These are phyloP conservation scores for Moesziomyces aphidis DNA, from an alignment of 1,284 basidiomycete genomes.

Conservation along the genomic window DNA sequence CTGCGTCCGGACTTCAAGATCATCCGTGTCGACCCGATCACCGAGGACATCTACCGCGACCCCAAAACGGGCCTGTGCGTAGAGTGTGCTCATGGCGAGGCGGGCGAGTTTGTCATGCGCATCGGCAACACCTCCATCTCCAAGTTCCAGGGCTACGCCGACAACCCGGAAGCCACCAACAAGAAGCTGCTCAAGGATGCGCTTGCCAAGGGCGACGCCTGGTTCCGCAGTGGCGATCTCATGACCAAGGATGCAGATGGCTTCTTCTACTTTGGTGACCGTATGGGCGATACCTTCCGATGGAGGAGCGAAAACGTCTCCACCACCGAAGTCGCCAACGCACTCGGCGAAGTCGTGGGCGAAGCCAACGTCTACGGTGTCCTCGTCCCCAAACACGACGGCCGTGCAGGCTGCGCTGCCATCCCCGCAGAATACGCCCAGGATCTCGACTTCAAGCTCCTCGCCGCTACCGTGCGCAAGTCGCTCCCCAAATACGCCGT, in stretches of 20 bases:
- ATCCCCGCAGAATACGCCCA: conserved; percentile 50
- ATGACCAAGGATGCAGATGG: conserved; percentile 61
- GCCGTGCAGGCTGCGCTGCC: conserved; percentile 68
- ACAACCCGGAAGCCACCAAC: conserved; percentile 62
- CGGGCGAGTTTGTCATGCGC: conserved; percentile 65
- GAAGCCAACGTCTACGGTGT: conserved; percentile 69
- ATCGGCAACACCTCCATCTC: conserved; percentile 51
- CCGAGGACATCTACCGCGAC: conserved; percentile 66
- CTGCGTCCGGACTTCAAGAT: conserved; percentile 61
- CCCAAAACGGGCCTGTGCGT: conserved; percentile 63
- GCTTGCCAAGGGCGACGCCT: conserved; percentile 64
- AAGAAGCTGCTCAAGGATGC: conserved; percentile 68
- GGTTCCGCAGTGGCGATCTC: conserved; percentile 67
- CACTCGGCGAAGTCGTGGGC: conserved; percentile 61
- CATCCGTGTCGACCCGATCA: conserved; percentile 65
- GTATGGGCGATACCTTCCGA: conserved; percentile 66
- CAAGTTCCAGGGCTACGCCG: conserved; percentile 63
- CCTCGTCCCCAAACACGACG: conserved; percentile 66
- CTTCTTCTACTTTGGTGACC: conserved; percentile 67
- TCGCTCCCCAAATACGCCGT: conserved; percentile 67
- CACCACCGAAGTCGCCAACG: conserved; percentile 64
- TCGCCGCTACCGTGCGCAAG: conserved; percentile 59
- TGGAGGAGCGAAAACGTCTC: conserved; percentile 67
- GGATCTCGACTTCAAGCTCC: conserved; percentile 53
- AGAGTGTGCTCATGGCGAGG: conserved; percentile 57